These are phyloP conservation scores for Fusarium secorum DNA, from an alignment of 2,329 filamentous ascomycete species.

Conservation along the genomic window DNA sequence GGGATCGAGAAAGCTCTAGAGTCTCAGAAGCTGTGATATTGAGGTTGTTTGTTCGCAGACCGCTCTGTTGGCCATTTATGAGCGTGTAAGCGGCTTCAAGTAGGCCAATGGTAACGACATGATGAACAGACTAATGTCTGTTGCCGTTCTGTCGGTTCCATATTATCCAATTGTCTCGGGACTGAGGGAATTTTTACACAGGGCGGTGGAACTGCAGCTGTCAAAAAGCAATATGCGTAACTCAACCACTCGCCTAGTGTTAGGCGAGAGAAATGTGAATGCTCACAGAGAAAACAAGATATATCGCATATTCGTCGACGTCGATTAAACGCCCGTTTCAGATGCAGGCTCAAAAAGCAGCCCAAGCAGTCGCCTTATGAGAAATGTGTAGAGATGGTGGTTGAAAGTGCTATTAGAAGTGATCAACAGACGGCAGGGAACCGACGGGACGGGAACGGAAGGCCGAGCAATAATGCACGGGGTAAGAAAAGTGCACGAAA, in stretches of 20 bases:
- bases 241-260: not conserved
- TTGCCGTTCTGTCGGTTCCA: not conserved
- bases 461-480: not conserved
- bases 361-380: not conserved
- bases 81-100: not conserved
- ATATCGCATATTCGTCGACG: not conserved
- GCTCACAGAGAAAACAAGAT: not conserved
- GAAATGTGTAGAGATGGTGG: not conserved
- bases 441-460: not conserved
- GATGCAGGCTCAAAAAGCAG: not conserved
- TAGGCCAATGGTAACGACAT: not conserved
- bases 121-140: not conserved
- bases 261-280: not conserved
- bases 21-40: not conserved
- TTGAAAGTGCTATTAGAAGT: not conserved
- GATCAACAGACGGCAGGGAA: not conserved
- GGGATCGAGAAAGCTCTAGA: not conserved
- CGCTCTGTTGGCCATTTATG: not conserved
- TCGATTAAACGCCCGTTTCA: not conserved
- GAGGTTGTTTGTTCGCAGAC: not conserved
- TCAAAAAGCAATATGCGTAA: conserved; percentile 2
- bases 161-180: not conserved
- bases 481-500: not conserved
- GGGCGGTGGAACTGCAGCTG: not conserved
- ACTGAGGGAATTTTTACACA: not conserved